phyloP scores from a whole-genome alignment of 2,329 filamentous ascomycete genomes.

The Diaporthe citri region DNA sequence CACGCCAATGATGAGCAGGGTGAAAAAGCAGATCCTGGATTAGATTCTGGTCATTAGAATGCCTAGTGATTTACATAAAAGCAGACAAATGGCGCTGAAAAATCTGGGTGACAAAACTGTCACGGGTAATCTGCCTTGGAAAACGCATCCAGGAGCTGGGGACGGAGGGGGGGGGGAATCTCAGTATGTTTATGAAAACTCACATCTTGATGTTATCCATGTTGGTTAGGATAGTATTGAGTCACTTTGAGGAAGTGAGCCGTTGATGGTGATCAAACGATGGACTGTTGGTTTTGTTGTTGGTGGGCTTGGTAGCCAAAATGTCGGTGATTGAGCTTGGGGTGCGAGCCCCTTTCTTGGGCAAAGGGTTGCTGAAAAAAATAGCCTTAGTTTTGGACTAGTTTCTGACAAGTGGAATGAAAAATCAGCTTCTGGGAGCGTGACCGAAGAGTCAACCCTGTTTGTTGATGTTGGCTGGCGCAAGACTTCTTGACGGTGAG shows the following conservation, averaged over 20 bases:
- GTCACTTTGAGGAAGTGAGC: not conserved
- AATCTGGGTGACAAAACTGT: not conserved
- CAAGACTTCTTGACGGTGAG: not conserved
- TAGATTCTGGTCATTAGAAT: not conserved
- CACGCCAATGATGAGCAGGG: constrained; percentile 10
- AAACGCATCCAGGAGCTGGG: not conserved
- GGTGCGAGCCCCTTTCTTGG: not conserved
- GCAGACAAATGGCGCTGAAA: not conserved
- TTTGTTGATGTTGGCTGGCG: not conserved
- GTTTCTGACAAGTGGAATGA: not conserved
- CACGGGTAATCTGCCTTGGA: not conserved
- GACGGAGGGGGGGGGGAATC: not conserved
- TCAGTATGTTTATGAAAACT: not conserved
- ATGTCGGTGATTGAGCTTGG: not conserved
- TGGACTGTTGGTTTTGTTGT: not conserved
- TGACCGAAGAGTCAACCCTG: too few relatives aligned
- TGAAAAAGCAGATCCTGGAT: not conserved
- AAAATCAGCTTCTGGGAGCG: not conserved
- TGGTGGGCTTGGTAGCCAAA: not conserved
- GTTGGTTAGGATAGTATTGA: not conserved
- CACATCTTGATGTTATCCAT: constrained; percentile 32
- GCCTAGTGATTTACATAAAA: not conserved
- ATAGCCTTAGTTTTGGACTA: not conserved
- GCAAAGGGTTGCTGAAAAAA: not conserved
- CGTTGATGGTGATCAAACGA: not conserved